phyloP scores from a whole-genome alignment of 495 filamentous ascomycete species.

The Aspergillus steynii region DNA sequence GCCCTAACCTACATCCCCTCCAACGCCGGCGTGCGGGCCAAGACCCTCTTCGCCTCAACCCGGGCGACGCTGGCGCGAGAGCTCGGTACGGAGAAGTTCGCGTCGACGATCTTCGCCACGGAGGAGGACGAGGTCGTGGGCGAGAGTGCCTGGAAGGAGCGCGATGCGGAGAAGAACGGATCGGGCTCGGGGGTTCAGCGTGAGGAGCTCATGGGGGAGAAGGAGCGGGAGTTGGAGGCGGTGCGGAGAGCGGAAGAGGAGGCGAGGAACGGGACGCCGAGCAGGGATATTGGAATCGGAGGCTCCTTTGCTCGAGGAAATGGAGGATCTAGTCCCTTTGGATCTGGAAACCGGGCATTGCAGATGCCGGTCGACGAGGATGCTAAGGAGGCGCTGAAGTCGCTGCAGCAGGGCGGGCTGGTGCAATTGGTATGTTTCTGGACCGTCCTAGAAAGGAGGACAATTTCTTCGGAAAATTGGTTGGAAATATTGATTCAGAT shows the following conservation, averaged over 20 bases:
- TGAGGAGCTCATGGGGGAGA: constrained; percentile 79
- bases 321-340: constrained; percentile 40
- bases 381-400: constrained; percentile 64
- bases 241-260: constrained; percentile 81
- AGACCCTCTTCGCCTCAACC: constrained; percentile 93
- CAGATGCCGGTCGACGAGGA: constrained; percentile 68
- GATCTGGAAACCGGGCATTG: constrained; percentile 51
- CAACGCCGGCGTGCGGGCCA: constrained; percentile 84
- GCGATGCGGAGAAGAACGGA: constrained; percentile 62
- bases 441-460: too few relatives aligned
- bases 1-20: constrained; percentile 91
- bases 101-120: constrained; percentile 73
- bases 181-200: constrained; percentile 22
- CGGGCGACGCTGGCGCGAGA: constrained; percentile 81
- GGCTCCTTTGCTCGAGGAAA: constrained; percentile 61
- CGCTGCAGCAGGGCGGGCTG: constrained; percentile 58
- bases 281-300: constrained; percentile 52
- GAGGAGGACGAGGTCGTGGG: constrained; percentile 67
- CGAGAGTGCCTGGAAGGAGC: constrained; percentile 70
- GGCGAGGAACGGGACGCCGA: constrained; percentile 68
- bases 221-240: constrained; percentile 75
- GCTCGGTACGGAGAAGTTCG: constrained; percentile 87
- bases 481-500: constrained; percentile 11
- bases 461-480: too few relatives aligned
- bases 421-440: constrained; percentile 74